Base-by-base conservation (phyloP, 2,329 filamentous ascomycete genomes). In the Ophiocordyceps camponoti-leonardi region DNA sequence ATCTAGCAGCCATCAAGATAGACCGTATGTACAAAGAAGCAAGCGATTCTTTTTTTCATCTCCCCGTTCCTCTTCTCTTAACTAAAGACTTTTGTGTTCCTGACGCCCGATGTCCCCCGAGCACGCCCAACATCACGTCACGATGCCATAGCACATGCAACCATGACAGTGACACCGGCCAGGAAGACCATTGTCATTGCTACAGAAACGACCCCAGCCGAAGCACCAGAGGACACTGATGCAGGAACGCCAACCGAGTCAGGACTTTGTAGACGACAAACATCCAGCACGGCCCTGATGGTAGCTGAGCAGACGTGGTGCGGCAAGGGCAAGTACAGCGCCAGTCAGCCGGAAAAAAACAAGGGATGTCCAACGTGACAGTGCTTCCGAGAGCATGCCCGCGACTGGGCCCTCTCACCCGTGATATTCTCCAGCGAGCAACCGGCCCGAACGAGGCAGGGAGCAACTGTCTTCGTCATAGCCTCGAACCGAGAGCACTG, bases 401-500 rank as follows among this genome's bases (percentile, higher is more conserved):
- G 10, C 30, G 30, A 6, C 12, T 14, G 16, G 2, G 31, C 31
- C 16, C 31, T 33, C 31, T 33, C 59, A 67, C 65, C 51, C 31
- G 54, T 53, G 19, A 65, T 51, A 11, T 65, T 60, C 3, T 61
- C 53, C n/a, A 58, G 45, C 37, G 47, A 50, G 51, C 64, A 67
- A 20, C 58, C 54, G 12, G 54, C 56, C 3, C 53, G 49, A 6
- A 59, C 55, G 23, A 67, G 53, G 48, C 66, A 69, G 23, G 58
- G 55, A 37, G 60, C 51, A 28, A 62, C 58, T 8, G 53, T 51
- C 26, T 54, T 46, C 10, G 58, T 61, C 45, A 69, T 58, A 39
- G 54, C 52, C 33, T 59, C 52, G 18, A 61, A 47, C 37, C 65
- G 60, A 43, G 42, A 41, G 54, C 67, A 69, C 47, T 61, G 60